A percentile compares a stretch with the other conserved stretches of the same genome.
These are phyloP conservation scores for Thecamonas trahens DNA, from an alignment of 78 protist species.

Conservation along the genomic window DNA sequence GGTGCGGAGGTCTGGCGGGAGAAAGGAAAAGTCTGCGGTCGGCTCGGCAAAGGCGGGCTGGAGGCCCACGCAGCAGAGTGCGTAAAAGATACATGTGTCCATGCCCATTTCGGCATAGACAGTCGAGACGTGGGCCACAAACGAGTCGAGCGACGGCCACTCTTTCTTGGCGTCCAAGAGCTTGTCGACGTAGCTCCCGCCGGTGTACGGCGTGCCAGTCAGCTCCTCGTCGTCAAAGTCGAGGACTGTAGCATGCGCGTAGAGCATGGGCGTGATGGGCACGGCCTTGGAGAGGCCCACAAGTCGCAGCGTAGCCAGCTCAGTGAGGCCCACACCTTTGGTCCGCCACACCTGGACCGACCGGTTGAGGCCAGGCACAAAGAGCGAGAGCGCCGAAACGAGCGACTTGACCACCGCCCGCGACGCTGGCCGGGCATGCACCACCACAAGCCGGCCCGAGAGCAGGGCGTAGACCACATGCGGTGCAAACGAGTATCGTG, in stretches of 20 bases:
- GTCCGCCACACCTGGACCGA: neutral
- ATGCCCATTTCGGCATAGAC: neutral
- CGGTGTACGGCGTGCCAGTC: neutral
- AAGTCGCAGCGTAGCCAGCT: neutral
- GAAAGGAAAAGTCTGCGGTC: no score
- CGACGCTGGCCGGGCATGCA: neutral
- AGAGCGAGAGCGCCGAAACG: neutral
- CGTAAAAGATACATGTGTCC: neutral
- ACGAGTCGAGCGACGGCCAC: neutral
- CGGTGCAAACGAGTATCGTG: neutral
- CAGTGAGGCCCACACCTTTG: neutral
- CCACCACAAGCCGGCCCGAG: neutral
- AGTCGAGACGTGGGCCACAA: neutral
- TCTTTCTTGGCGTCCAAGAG: neutral
- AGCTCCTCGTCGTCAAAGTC: neutral
- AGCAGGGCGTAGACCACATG: neutral
- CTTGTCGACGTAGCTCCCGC: neutral
- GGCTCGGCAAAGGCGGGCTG: no score
- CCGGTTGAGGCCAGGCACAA: neutral
- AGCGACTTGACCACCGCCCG: neutral
- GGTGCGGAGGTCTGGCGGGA: no score
- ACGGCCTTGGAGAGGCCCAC: neutral
- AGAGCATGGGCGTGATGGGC: neutral
- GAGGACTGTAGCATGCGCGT: no score
- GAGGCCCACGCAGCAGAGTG: no score